phyloP scores from a whole-genome alignment of 2,329 filamentous ascomycete species.

The Hirsutella rhossiliensis region DNA sequence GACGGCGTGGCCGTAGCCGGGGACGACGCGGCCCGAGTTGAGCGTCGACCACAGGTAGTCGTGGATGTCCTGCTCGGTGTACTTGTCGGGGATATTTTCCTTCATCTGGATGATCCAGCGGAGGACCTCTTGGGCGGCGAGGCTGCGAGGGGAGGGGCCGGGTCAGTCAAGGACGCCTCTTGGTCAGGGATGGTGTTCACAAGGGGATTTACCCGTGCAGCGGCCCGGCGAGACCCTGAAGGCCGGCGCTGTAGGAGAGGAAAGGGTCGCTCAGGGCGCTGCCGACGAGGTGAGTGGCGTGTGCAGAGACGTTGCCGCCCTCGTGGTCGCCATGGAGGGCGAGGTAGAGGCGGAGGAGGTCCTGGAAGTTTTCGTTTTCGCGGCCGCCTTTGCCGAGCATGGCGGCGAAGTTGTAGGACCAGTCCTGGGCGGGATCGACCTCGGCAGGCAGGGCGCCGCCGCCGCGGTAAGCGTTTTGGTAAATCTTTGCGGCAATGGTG shows the following conservation, averaged over 20 bases:
- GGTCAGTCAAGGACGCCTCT: too few relatives aligned
- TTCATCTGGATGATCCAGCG: slow-evolving; percentile 97
- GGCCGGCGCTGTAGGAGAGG: slow-evolving; percentile 88
- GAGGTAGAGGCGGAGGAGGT: slow-evolving; percentile 85
- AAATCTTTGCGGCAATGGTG: slow-evolving; percentile 93
- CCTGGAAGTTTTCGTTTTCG: slow-evolving; percentile 89
- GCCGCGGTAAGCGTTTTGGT: slow-evolving; percentile 79
- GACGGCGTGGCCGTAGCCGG: slow-evolving; percentile 91
- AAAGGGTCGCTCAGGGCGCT: slow-evolving; percentile 91
- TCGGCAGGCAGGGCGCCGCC: slow-evolving; percentile 60
- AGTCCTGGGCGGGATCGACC: slow-evolving; percentile 79
- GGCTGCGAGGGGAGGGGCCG: too few relatives aligned
- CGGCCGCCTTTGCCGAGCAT: slow-evolving; percentile 86
- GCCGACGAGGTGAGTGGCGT: slow-evolving; percentile 88
- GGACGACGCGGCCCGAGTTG: slow-evolving; percentile 87
- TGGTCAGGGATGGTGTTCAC: too few relatives aligned
- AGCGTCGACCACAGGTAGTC: slow-evolving; percentile 88
- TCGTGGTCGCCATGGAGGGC: slow-evolving; percentile 97
- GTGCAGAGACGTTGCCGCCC: slow-evolving; percentile 93
- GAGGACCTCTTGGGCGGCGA: slow-evolving; percentile 93
- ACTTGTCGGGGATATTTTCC: slow-evolving; percentile 65
- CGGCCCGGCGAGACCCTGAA: slow-evolving; percentile 91
- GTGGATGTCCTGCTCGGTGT: slow-evolving; percentile 71
- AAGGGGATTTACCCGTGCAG: slow-evolving; percentile 37
- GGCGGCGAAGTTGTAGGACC: slow-evolving; percentile 97